phyloP scores from a whole-genome alignment of 2,329 filamentous ascomycete species.

The Coleophoma crateriformis region DNA sequence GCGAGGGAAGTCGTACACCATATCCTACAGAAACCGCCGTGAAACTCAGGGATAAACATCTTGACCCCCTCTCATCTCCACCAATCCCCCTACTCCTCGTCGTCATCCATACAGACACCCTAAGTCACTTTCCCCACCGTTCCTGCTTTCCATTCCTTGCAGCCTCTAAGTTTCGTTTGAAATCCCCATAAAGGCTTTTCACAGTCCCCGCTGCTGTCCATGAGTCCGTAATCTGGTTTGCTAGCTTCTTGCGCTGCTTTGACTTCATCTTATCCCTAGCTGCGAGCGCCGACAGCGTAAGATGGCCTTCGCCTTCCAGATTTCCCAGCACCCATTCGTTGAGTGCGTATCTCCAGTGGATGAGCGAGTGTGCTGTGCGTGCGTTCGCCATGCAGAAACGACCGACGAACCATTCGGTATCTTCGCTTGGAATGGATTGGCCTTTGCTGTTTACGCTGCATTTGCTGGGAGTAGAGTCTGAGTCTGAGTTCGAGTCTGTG shows the following conservation, averaged over 20 bases:
- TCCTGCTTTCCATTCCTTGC: slow-evolving; percentile 42
- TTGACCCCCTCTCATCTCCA: too few species aligned
- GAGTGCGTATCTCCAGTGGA: slow-evolving; percentile 73
- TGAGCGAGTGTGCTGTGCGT: slow-evolving; percentile 62
- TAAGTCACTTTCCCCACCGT: background rate
- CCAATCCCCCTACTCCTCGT: too few species aligned
- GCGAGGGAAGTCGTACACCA: too few species aligned
- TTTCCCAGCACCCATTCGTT: slow-evolving; percentile 64
- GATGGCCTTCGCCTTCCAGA: slow-evolving; percentile 52
- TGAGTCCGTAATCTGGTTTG: slow-evolving; percentile 55
- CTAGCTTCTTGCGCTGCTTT: slow-evolving; percentile 52
- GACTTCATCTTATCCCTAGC: slow-evolving; percentile 56
- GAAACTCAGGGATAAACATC: too few species aligned
- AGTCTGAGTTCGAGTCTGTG: slow-evolving; percentile 27
- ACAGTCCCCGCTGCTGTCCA: slow-evolving; percentile 59
- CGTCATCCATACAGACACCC: too few species aligned
- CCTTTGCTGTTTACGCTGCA: slow-evolving; percentile 39
- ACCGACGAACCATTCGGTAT: slow-evolving; percentile 46
- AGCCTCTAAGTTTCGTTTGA: slow-evolving; percentile 54
- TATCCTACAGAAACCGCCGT: too few species aligned
- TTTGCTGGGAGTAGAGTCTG: background rate
- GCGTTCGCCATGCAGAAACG: slow-evolving; percentile 58
- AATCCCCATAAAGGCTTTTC: slow-evolving; percentile 56
- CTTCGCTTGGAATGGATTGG: slow-evolving; percentile 34
- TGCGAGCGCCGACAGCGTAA: slow-evolving; percentile 50